A percentile compares a stretch with the other conserved stretches of the same genome.
These are phyloP conservation scores for Dendrobium chrysotoxum DNA, from an alignment of 106 monocot genomes.

Conservation along the genomic window DNA sequence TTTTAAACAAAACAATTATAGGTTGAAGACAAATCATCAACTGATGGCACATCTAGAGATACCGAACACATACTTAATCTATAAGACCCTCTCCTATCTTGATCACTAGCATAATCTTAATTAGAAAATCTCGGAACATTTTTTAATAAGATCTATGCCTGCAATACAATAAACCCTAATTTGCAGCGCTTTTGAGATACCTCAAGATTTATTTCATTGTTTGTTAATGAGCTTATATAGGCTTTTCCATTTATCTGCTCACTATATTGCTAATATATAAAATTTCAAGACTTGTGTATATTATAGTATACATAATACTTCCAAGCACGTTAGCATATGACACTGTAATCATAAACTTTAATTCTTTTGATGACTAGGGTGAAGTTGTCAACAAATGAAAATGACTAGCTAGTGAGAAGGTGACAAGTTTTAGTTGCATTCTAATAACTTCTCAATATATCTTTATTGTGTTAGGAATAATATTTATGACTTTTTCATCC, in stretches of 20 bases:
- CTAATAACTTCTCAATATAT: too few species aligned
- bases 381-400: too few species aligned
- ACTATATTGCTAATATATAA: neutral
- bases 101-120: neutral
- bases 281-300: neutral
- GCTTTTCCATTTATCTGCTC: neutral
- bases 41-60: neutral
- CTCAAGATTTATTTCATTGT: neutral
- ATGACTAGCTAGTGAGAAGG: too few species aligned
- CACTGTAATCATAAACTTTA: too few species aligned
- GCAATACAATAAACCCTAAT: neutral
- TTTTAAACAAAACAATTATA: neutral
- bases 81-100: neutral
- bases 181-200: neutral
- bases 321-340: neutral
- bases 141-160: too few species aligned
- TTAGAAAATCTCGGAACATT: too few species aligned
- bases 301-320: neutral
- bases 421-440: too few species aligned
- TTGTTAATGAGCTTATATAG: neutral
- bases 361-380: too few species aligned
- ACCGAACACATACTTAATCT: neutral
- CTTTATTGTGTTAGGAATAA: too few species aligned
- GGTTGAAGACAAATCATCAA: neutral
- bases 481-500: too few species aligned